Evolutionary conservation across 2,329 filamentous ascomycete species (phyloP), one percentile per base, ranked within the genome.

Genomic region (Sphaerostilbella broomeana): DNA sequence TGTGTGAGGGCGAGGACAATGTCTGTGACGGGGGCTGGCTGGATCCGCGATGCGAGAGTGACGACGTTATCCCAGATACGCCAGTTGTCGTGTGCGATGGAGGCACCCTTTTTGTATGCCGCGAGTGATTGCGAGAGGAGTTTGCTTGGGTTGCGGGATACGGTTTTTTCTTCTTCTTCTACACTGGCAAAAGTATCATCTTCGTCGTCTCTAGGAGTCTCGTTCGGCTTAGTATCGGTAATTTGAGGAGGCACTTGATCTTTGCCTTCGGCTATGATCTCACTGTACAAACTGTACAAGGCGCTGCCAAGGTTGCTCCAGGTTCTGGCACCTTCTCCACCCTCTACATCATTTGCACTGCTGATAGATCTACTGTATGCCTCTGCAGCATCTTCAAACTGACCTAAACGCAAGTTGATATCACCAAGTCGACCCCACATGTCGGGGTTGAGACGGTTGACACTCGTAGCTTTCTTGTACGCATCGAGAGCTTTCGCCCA

Each of bases 61-160:
- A 98, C 76, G 12, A 97, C 83, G 53, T 98, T 98, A 57, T 94
- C 86, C 90, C 90, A 97, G 59, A 98, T 95, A 51, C 86, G 81
- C 74, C 84, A 86, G 64, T 90, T 90, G 51, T 88, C 81, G 60
- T 86, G 76, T 35, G 94, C 87, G 17, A 95, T 75, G 4, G 77
- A 74, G 1, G 89, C 87, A 8, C 89, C 92, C 47, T 85, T 83
- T 57, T 94, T 92, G 61, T 94, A 86, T 0, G 92, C 90, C 5
- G 76, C 70, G 1, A 98, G 75, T 0, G 92, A 81, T 56, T 94
- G 86, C 1, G 73, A 67, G 2, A 88, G 73, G 38, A 86, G 70
- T 33, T 72, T 72, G 24, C 77, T 69, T 0, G 79, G 76, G 46
- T 81, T 75, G 20, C 51, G 58, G 6, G 53, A 32, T 11, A 20